phyloP scores from a whole-genome alignment of 202 grass and related monocot species.

The Eragrostis tef region DNA sequence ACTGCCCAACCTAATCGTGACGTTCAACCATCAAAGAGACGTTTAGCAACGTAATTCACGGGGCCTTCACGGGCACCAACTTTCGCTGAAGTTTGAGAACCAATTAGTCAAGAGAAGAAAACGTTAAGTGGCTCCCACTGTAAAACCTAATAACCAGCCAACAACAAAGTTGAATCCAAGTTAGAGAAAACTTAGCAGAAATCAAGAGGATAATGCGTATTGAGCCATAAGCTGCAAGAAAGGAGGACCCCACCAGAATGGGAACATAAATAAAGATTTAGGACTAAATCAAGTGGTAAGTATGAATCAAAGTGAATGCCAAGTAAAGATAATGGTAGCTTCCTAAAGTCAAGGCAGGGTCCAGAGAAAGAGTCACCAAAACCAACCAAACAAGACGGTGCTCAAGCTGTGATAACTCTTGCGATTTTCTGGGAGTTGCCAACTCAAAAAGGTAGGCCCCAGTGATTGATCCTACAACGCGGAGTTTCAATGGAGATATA shows the following conservation, averaged over 20 bases:
- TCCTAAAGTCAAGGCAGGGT: conserved; percentile 64
- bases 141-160: conserved; percentile 8
- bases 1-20: conserved; percentile 44
- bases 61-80: conserved; percentile 1
- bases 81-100: conserved; percentile 28
- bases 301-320: conserved; percentile 47
- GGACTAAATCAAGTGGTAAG: conserved; percentile 43
- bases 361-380: conserved; percentile 51
- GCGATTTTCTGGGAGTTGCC: conserved; percentile 60
- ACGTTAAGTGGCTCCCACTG: not conserved
- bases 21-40: conserved; percentile 38
- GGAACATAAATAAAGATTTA: conserved; percentile 35
- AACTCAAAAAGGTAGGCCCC: conserved; percentile 49
- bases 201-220: conserved; percentile 32
- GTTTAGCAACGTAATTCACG: conserved; percentile 26
- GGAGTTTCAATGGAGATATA: no score
- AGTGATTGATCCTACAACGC: not conserved
- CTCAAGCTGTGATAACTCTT: conserved; percentile 38
- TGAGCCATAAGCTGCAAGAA: conserved; percentile 1
- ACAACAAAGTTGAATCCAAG: conserved; percentile 7
- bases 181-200: conserved; percentile 8
- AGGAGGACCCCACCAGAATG: conserved; percentile 21
- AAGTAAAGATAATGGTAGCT: conserved; percentile 56
- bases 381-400: conserved; percentile 37
- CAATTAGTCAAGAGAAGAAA: not conserved